Base-by-base conservation (phyloP, 2,329 filamentous ascomycete genomes). In the Colletotrichum cereale region DNA sequence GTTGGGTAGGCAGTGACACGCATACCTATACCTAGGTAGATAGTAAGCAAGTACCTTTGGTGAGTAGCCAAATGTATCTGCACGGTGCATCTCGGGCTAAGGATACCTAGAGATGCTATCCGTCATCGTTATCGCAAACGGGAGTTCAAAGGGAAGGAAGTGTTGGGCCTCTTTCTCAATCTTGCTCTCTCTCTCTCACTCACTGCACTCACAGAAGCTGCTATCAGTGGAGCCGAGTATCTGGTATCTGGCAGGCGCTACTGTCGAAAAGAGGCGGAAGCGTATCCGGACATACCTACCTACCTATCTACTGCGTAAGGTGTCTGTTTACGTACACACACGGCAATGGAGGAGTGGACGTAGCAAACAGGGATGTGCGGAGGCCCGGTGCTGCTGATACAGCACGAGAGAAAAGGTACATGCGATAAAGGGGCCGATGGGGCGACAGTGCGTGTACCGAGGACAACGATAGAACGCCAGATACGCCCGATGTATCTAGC, bases 331-430 rank as follows among this genome's bases (percentile, higher is more conserved):
- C n/a, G n/a, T n/a, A n/a, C n/a, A n/a, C n/a, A n/a, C n/a, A n/a
- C n/a, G n/a, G n/a, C n/a, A 29, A 53, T 26, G 67, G 42, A 57
- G 68, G 64, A 47, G 68, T 71, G 64, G 42, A 44, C 64, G 44
- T 67, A 71, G 53, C 36, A 29, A 60, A 16, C 67, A 66, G 67
- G 67, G 55, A 61, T 65, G 24, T 7, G 11, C 40, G 38, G 48
- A 55, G 56, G 34, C 12, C 55, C 16, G 26, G 24, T 18, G 40
- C 21, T 7, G 26, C 36, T 48, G 65, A 62, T 62, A 62, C 36
- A 21, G 8, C 18, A 24, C 21, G 3, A 24, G 44, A 36, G 34
- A 34, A 64, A 36, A 55, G 67, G 26, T 52, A 62, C 67, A 26
- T 61, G 29, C n/a, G 11, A 21, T 24, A 65, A 56, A 50, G 55